Conservation (phyloP, 2,329 filamentous ascomycete species). For the Sarocladium oryzae region DNA sequence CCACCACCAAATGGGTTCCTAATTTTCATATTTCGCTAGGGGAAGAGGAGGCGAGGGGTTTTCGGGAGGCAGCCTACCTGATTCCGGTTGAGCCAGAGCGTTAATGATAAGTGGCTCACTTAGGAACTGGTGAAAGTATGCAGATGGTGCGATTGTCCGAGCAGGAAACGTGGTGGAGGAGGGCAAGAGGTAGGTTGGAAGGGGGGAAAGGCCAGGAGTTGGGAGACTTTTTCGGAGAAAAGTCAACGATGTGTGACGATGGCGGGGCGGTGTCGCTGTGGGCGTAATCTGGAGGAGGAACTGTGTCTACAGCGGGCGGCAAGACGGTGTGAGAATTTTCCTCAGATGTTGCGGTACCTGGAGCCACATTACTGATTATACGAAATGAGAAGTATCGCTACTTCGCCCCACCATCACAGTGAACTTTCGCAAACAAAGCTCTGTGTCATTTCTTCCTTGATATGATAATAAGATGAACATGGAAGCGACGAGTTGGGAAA, state of each 20-base stretch:
- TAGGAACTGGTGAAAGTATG: neutral
- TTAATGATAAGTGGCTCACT: neutral
- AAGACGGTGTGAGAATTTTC: neutral
- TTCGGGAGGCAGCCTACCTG: neutral
- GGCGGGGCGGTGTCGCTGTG: slow-evolving; percentile 4
- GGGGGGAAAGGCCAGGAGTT: neutral
- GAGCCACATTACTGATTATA: too few relatives aligned
- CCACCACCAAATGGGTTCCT: neutral
- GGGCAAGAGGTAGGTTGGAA: neutral
- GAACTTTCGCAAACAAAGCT: neutral
- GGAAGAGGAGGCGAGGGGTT: neutral
- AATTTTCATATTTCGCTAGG: neutral
- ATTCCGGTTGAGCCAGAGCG: neutral
- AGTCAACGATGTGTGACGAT: slow-evolving; percentile 10
- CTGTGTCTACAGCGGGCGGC: neutral
- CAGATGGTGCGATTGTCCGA: neutral
- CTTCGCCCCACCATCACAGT: neutral
- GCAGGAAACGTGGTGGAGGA: neutral
- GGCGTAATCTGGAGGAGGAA: neutral
- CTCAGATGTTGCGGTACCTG: neutral
- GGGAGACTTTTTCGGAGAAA: neutral
- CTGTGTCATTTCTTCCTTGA: too few relatives aligned
- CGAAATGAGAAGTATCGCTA: neutral
- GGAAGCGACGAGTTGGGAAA: too few relatives aligned
- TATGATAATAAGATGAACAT: too few relatives aligned